Evolutionary conservation across 2,329 filamentous ascomycete genomes (phyloP).

Genomic region (Cucurbitaria berberidis): DNA sequence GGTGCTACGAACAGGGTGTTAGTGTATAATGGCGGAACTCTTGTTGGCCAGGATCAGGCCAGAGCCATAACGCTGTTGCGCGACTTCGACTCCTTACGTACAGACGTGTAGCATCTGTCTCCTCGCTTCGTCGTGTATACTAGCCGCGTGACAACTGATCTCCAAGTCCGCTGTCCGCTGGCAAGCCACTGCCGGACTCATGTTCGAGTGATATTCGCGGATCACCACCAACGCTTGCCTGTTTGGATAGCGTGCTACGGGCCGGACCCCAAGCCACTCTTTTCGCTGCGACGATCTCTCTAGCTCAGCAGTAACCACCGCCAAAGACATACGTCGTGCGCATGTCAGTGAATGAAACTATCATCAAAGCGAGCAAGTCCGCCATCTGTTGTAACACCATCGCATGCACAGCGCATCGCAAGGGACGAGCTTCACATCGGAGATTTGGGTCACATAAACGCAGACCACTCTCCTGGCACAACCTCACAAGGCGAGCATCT

Average conservation of each 20-base stretch:
- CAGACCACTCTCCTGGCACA: not conserved
- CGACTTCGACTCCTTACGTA: not conserved
- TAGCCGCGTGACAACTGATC: not conserved
- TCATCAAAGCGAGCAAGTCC: not conserved
- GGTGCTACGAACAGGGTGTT: no score
- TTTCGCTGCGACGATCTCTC: constrained; percentile 1
- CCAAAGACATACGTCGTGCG: not conserved
- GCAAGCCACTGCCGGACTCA: not conserved
- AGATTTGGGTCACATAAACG: not conserved
- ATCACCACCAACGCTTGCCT: not conserved
- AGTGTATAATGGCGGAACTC: not conserved
- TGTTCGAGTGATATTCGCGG: not conserved
- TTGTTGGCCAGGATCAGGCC: not conserved
- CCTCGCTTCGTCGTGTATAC: not conserved
- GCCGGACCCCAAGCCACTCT: constrained; percentile 2
- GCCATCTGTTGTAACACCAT: not conserved
- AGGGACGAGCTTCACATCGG: constrained; percentile 6
- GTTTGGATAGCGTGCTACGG: not conserved
- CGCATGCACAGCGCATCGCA: constrained; percentile 4
- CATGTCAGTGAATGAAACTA: not conserved
- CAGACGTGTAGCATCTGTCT: not conserved
- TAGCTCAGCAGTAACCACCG: not conserved
- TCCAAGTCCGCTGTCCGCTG: not conserved
- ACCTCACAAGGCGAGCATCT: not conserved
- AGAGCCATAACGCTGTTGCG: not conserved